These are phyloP conservation scores for Aegilops sharonensis DNA, from an alignment of 176 grass and related monocot genomes.

Conservation along the genomic window DNA sequence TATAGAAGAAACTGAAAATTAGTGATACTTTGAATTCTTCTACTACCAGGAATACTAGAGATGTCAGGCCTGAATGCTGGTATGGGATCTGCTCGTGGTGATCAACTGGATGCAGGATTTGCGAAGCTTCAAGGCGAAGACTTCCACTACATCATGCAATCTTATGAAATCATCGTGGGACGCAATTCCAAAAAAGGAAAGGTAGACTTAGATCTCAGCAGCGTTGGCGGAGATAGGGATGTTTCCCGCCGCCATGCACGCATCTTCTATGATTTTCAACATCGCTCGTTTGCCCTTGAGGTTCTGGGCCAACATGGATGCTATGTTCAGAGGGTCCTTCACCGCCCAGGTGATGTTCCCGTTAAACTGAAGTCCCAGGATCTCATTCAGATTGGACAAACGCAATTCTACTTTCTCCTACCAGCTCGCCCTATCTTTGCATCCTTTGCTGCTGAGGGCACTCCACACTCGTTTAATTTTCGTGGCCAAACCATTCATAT, in stretches of 20 bases:
- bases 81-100: background rate
- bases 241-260: slow-evolving; percentile 62
- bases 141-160: slow-evolving; percentile 59
- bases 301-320: slow-evolving; percentile 67
- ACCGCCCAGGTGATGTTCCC: slow-evolving; percentile 36
- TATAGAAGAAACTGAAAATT: no score
- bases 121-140: slow-evolving; percentile 74
- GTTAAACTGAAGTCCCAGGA: slow-evolving; percentile 70
- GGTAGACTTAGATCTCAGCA: slow-evolving; percentile 62
- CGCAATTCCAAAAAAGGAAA: slow-evolving; percentile 36
- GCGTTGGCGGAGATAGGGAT: slow-evolving; percentile 22
- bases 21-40: background rate
- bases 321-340: slow-evolving; percentile 38
- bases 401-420: slow-evolving; percentile 76
- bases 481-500: background rate
- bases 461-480: slow-evolving; percentile 6
- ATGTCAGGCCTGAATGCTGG: slow-evolving; percentile 6
- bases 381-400: slow-evolving; percentile 60
- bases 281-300: slow-evolving; percentile 50
- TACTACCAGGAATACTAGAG: background rate
- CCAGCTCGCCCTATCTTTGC: slow-evolving; percentile 38
- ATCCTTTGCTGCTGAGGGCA: background rate
- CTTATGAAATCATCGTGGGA: slow-evolving; percentile 71
- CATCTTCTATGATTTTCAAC: slow-evolving; percentile 80
- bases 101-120: slow-evolving; percentile 40